Conservation (phyloP, 148 eudicot species). For the Oxyria digyna region DNA sequence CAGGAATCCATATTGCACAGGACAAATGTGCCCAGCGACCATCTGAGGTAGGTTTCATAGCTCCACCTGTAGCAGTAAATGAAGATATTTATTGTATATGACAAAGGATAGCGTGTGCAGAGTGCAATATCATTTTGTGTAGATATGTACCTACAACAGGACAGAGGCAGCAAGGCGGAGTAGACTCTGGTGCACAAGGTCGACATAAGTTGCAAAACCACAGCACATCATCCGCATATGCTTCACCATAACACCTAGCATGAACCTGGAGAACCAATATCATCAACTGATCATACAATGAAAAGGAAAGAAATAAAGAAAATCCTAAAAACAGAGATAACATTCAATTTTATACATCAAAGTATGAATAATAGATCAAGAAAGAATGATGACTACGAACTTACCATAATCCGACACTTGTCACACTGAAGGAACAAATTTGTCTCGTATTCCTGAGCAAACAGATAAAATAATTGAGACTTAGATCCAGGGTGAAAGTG, state of each 20-base stretch:
- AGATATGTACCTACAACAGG: slow-evolving; percentile 65
- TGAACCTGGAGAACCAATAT: slow-evolving; percentile 53
- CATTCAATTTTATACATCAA: not conserved
- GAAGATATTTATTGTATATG: not conserved
- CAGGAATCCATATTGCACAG: slow-evolving; percentile 99
- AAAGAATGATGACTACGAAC: not conserved
- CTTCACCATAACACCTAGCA: slow-evolving; percentile 99
- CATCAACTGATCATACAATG: not conserved
- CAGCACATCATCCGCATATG: slow-evolving; percentile 62
- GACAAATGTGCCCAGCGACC: slow-evolving; percentile 99
- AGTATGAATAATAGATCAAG: not conserved
- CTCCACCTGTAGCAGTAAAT: slow-evolving; percentile 55
- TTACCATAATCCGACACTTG: slow-evolving; percentile 98
- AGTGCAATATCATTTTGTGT: not conserved
- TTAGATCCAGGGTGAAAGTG: not conserved
- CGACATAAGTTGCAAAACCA: slow-evolving; percentile 97
- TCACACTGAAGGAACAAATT: slow-evolving; percentile 96
- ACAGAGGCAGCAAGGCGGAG: slow-evolving; percentile 90
- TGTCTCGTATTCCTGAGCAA: slow-evolving; percentile 75
- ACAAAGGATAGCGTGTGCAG: not conserved
- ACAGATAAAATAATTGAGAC: slow-evolving; percentile 1
- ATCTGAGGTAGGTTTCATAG: slow-evolving; percentile 96
- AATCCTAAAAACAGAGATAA: not conserved
- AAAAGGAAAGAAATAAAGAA: not conserved
- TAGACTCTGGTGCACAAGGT: slow-evolving; percentile 61